Percentiles rank a stretch among this genome's conserved stretches.
Evolutionary conservation across 495 filamentous ascomycete genomes (phyloP).

Genomic region (Penicillium odoratum): DNA sequence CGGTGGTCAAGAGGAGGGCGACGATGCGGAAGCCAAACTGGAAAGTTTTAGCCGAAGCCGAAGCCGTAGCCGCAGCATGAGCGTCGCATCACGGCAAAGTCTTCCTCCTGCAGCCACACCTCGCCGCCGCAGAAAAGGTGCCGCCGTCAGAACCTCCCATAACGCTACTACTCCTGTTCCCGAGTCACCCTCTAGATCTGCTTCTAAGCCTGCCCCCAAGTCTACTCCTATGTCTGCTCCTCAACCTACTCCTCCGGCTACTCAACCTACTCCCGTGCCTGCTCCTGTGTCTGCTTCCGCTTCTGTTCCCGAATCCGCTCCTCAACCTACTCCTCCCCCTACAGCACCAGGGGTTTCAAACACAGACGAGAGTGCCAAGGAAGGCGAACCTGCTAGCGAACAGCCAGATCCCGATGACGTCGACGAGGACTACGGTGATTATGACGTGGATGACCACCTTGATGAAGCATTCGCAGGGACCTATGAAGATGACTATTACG

Average conservation of each 20-base stretch:
- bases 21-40: constrained; percentile 31
- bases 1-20: constrained; percentile 28
- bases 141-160: background rate
- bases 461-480: constrained; percentile 43
- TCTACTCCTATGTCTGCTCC: background rate
- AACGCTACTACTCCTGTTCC: background rate
- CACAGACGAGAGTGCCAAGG: background rate
- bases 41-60: constrained; percentile 39
- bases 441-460: constrained; percentile 34
- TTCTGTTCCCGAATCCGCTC: background rate
- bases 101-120: constrained; percentile 2
- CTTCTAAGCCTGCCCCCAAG: background rate
- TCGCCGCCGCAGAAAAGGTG: background rate
- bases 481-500: constrained; percentile 37
- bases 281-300: background rate
- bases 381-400: constrained; percentile 20
- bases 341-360: constrained; percentile 5
- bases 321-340: constrained; percentile 21
- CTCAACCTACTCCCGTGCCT: background rate
- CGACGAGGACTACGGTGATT: constrained; percentile 31
- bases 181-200: background rate
- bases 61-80: constrained; percentile 42
- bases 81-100: constrained; percentile 30
- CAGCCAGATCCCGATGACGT: constrained; percentile 33
- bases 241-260: background rate